Evolutionary conservation across 1,284 basidiomycete genomes (phyloP), one percentile per base, ranked within the genome.

Genomic region (Microbotryum silenes-acaulis): DNA sequence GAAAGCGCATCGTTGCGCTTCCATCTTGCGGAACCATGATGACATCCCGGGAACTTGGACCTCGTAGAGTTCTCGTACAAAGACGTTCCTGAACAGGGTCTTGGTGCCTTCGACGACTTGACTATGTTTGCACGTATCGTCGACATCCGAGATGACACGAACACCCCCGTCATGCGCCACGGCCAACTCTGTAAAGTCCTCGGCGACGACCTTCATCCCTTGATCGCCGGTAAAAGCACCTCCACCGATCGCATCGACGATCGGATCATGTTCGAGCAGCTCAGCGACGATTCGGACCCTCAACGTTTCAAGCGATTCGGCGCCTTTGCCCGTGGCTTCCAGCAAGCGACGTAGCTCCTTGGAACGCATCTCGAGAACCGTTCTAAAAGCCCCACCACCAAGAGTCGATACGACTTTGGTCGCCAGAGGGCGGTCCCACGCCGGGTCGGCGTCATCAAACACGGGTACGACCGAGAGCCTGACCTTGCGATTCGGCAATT

Each of bases 131-230:
- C 96, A 81, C 0, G 93, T 97, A 74, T 97, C 93, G 74, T 97
- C 93, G 51, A 97, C 87, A 72, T 97, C 93, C 1, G 89, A 93
- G 42, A 97, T 86, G 58, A 96, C 81, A 9, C 89, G 83, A 16
- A 91, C 72, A 0, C 76, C 75, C 6, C 65, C 61, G 4, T 65
- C 67, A 20, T 53, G 54, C 20, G 54, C 64, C 1, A 68, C 67
- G 0, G 16, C 31, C 14, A 68, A 21, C 51, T 59, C 60, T 6
- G 42, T 49, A 21, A 62, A 60, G 27, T 68, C 67, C 33, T 54
- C 51, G 6, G 64, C 67, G 2, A 52, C 56, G 27, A 56, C 31
- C 42, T 55, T 25, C 44, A 66, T 44, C 18, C n/a, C 56, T 18
- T 59, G 54, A n/a, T 57, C 54, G 1, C 57, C 63, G 4, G 51